These are phyloP conservation scores for Scheffersomyces segobiensis DNA, from an alignment of 1,139 yeast species.

Conservation along the genomic window DNA sequence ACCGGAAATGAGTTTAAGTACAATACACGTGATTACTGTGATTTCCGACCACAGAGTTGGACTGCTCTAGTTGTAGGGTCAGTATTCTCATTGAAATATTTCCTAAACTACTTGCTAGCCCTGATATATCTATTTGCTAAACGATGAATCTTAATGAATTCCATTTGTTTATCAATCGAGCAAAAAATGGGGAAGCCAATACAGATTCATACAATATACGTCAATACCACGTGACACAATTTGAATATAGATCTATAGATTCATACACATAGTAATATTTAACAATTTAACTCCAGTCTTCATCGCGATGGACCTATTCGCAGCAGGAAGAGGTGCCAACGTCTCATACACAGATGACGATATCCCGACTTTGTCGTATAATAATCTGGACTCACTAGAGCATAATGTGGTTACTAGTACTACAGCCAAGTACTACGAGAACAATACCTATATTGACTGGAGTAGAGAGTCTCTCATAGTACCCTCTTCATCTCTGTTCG, in stretches of 20 bases:
- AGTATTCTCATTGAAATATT: background rate
- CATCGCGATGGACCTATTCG: background rate
- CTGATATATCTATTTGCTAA: too few relatives aligned
- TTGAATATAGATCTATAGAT: too few relatives aligned
- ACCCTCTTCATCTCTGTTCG: slow-evolving; percentile 9
- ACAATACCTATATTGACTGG: slow-evolving; percentile 42
- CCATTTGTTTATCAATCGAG: background rate
- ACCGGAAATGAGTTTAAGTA: too few relatives aligned
- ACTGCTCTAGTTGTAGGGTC: background rate
- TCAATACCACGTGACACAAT: background rate
- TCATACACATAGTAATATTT: too few relatives aligned
- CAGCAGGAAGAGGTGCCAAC: background rate
- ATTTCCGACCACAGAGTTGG: too few relatives aligned
- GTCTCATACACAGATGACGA: slow-evolving; percentile 2
- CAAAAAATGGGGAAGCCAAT: background rate
- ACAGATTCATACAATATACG: background rate
- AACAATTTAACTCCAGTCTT: background rate
- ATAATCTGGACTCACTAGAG: background rate
- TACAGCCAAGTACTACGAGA: slow-evolving; percentile 18
- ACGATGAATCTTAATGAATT: background rate
- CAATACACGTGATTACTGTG: too few relatives aligned
- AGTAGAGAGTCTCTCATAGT: slow-evolving; percentile 11
- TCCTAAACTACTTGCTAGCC: background rate
- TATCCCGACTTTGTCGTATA: slow-evolving; percentile 4
- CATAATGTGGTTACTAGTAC: background rate